These are phyloP conservation scores for Wallacemonas rigidus DNA, from an alignment of 208 protist species.

Conservation along the genomic window DNA sequence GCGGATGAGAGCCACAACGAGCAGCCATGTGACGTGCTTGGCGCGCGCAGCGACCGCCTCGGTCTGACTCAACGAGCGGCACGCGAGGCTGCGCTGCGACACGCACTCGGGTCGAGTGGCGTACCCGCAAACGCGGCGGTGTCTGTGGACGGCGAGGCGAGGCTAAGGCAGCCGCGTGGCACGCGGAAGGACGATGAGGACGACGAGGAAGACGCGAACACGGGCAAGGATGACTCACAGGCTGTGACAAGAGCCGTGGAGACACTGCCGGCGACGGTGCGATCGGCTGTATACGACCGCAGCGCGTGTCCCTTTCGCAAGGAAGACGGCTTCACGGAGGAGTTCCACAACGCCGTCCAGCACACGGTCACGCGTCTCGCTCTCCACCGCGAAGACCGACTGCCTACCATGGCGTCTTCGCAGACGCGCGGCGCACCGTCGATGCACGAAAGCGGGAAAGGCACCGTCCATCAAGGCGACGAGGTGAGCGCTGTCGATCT, in stretches of 20 bases:
- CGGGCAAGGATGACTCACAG: not conserved
- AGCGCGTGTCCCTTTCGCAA: constrained; percentile 39
- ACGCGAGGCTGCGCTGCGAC: not conserved
- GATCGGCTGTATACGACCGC: constrained; percentile 54
- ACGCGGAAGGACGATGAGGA: not conserved
- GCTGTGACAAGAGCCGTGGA: constrained; percentile 4
- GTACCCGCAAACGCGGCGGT: too few species aligned
- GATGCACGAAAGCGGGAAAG: not conserved
- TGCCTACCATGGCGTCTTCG: not conserved
- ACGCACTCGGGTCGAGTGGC: not conserved
- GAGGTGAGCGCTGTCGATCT: not conserved
- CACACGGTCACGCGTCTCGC: constrained; percentile 36
- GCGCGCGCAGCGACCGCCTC: not conserved
- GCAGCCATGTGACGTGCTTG: constrained; percentile 11
- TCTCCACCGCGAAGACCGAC: constrained; percentile 34
- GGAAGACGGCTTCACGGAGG: constrained; percentile 46
- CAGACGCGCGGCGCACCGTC: too few species aligned
- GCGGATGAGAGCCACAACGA: not conserved
- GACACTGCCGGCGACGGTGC: constrained; percentile 26
- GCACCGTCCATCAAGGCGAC: not conserved
- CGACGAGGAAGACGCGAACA: not conserved
- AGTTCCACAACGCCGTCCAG: constrained; percentile 46
- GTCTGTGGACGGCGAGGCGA: too few species aligned
- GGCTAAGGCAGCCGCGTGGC: too few species aligned
- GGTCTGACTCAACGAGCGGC: not conserved